Evolutionary conservation across 805 yeast species (phyloP).

Genomic region (Pichia nanzhaoensis): DNA sequence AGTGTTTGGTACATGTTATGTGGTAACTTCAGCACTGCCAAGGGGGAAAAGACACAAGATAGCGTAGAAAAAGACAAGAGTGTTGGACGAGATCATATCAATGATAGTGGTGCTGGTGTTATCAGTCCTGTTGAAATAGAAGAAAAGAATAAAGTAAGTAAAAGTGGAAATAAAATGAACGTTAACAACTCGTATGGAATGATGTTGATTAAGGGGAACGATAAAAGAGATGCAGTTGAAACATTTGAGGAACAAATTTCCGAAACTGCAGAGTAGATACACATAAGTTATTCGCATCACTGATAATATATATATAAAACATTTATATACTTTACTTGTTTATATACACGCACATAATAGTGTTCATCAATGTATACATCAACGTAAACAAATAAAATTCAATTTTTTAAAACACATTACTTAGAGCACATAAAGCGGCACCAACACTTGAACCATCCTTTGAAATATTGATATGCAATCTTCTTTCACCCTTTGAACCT

Average conservation of each 20-base stretch:
- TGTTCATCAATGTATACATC: no score
- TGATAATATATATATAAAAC: no score
- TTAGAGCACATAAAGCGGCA: conserved; percentile 83
- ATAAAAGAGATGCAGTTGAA: conserved; percentile 1
- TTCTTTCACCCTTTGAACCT: conserved; percentile 68
- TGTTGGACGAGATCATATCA: background rate
- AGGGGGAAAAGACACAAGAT: background rate
- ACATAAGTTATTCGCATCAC: no score
- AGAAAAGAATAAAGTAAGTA: background rate
- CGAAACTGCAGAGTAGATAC: conserved; percentile 8
- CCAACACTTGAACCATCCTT: conserved; percentile 97
- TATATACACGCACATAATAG: no score
- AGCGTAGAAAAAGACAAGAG: no score
- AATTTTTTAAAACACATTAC: conserved; percentile 11
- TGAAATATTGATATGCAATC: conserved; percentile 71
- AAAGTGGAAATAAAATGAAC: conserved; percentile 2
- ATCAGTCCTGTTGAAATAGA: background rate
- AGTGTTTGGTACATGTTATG: conserved; percentile 12
- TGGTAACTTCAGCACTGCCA: conserved; percentile 9
- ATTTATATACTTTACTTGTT: no score
- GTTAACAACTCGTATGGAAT: conserved; percentile 13
- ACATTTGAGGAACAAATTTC: conserved; percentile 8
- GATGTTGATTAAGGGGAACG: conserved; percentile 7
- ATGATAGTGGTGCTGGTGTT: background rate
- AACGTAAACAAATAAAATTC: background rate